Conservation (phyloP, 768 basidiomycete species). For the Termitomyces sp. region DNA sequence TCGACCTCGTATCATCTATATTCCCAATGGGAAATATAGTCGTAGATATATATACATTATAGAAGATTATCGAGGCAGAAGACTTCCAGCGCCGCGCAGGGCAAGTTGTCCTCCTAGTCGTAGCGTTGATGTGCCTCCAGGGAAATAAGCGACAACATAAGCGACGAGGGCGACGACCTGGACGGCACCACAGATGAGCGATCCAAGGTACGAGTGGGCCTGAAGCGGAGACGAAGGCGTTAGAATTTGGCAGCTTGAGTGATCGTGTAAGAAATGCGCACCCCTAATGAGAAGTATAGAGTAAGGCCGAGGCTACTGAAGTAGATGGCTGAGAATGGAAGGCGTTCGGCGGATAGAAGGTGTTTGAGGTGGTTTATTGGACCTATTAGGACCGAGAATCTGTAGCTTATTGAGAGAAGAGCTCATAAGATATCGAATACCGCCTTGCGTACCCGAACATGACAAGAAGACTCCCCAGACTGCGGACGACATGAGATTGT, state of each 20-base stretch:
- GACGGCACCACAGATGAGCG: conserved; percentile 74
- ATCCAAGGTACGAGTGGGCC: conserved; percentile 83
- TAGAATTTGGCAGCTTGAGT: neutral
- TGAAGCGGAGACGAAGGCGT: conserved; percentile 20
- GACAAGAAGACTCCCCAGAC: conserved; percentile 86
- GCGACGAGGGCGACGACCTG: conserved; percentile 84
- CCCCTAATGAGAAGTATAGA: conserved; percentile 87
- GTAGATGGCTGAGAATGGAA: conserved; percentile 83
- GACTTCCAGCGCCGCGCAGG: conserved; percentile 75
- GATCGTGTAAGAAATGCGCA: conserved; percentile 31
- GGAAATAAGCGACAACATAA: conserved; percentile 94
- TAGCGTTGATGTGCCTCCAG: conserved; percentile 79
- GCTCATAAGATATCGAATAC: neutral
- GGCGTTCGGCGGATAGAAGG: conserved; percentile 70
- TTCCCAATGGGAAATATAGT: neutral
- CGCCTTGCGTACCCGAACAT: conserved; percentile 78
- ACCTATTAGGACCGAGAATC: conserved; percentile 82
- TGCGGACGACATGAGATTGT: conserved; percentile 22
- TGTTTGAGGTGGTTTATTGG: conserved; percentile 93
- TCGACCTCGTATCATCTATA: neutral
- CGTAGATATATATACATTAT: neutral
- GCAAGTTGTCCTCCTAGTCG: conserved; percentile 78
- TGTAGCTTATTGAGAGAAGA: conserved; percentile 19
- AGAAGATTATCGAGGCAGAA: conserved; percentile 61
- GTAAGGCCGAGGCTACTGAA: conserved; percentile 81